A percentile compares a stretch with the other conserved stretches of the same genome.
phyloP scores from a whole-genome alignment of 1,284 basidiomycete species.

The Papiliotrema laurentii region DNA sequence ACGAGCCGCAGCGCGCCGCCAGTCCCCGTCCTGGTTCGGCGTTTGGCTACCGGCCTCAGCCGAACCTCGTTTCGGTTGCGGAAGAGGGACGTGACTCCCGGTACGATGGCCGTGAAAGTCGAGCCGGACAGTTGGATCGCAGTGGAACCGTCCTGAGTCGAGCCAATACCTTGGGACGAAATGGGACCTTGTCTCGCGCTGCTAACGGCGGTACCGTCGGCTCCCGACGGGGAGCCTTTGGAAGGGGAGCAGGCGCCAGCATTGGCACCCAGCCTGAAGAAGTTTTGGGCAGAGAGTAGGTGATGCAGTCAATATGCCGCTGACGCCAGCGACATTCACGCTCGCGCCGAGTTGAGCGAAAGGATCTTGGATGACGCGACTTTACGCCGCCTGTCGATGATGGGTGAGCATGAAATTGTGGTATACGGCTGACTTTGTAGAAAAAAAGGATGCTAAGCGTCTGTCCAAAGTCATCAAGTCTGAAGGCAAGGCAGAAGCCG shows the following conservation, averaged over 20 bases:
- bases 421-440: conserved; percentile 5
- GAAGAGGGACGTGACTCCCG: conserved; percentile 18
- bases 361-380: conserved; percentile 33
- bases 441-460: conserved; percentile 46
- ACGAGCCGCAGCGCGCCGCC: conserved; percentile 7
- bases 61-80: conserved; percentile 22
- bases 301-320: background rate
- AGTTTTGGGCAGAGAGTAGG: conserved; percentile 41
- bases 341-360: conserved; percentile 40
- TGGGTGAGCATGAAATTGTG: conserved; percentile 17
- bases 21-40: conserved; percentile 25
- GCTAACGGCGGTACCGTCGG: conserved; percentile 42
- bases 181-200: conserved; percentile 32
- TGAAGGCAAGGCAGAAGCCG: conserved; percentile 45
- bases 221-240: conserved; percentile 39
- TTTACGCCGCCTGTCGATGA: conserved; percentile 30
- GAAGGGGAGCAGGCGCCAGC: conserved; percentile 39
- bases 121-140: conserved; percentile 18
- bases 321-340: conserved; percentile 38
- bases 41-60: conserved; percentile 32
- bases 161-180: conserved; percentile 31
- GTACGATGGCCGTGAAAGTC: conserved; percentile 16
- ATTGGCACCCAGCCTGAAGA: conserved; percentile 46
- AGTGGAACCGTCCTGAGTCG: conserved; percentile 26
- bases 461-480: conserved; percentile 47